Evolutionary conservation across 2,329 filamentous ascomycete species (phyloP).

Genomic region (Chaetomium sp.): DNA sequence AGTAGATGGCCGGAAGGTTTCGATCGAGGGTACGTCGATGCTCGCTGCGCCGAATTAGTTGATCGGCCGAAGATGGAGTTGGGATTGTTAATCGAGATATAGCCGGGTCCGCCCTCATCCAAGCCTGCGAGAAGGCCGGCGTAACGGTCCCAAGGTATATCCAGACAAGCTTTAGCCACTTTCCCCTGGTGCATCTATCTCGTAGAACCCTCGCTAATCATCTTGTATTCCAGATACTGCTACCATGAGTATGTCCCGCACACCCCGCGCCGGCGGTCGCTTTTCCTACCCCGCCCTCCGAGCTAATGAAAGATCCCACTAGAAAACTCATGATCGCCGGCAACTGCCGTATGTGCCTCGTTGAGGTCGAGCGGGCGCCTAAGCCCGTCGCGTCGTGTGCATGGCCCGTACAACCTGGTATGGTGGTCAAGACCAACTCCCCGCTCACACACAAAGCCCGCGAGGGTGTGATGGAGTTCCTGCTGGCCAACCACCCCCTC

Average conservation of each 20-base stretch:
- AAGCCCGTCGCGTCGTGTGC: conserved; percentile 98
- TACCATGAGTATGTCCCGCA: conserved; percentile 77
- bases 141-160: conserved; percentile 74
- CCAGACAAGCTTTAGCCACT: neutral
- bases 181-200: conserved; percentile 2
- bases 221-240: conserved; percentile 64
- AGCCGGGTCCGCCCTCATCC: conserved; percentile 96
- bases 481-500: conserved; percentile 91
- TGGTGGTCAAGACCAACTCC: conserved; percentile 99
- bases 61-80: neutral
- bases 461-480: conserved; percentile 98
- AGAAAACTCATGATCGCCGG: conserved; percentile 98
- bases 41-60: conserved; percentile 11
- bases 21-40: conserved; percentile 56
- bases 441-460: conserved; percentile 94
- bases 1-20: conserved; percentile 94
- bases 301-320: conserved; percentile 35
- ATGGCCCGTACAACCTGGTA: conserved; percentile 96
- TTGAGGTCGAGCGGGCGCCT: conserved; percentile 92
- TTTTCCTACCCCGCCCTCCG: conserved; percentile 16
- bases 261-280: conserved; percentile 22
- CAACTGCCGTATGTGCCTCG: conserved; percentile 99
- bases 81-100: conserved; percentile 28
- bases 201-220: conserved; percentile 27
- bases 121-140: conserved; percentile 98